Conservation (phyloP, 495 filamentous ascomycete genomes). For the Aspergillus panamensis region DNA sequence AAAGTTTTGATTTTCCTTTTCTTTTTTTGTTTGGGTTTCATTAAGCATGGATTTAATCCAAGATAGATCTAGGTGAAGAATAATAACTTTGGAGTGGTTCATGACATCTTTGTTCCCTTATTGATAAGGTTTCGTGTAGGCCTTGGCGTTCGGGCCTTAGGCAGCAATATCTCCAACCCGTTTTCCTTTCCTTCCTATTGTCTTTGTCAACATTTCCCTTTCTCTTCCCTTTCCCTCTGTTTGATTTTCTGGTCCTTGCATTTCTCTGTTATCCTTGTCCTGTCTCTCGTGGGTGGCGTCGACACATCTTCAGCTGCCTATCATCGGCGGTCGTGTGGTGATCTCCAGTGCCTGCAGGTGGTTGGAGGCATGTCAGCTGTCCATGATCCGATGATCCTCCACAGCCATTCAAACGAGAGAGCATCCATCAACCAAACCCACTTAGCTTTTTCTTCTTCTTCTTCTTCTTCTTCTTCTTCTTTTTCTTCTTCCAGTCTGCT, state of each 20-base stretch:
- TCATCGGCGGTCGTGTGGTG: slow-evolving; percentile 12
- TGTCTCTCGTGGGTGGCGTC: slow-evolving; percentile 6
- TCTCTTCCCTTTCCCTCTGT: slow-evolving; percentile 1
- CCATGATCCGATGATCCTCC: slow-evolving; percentile 12
- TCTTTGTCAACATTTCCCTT: too few relatives aligned
- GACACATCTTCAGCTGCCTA: background rate
- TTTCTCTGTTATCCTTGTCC: background rate
- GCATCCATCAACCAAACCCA: slow-evolving; percentile 2
- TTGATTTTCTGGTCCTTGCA: background rate
- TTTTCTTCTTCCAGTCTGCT: slow-evolving; percentile 1
- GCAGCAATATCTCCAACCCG: too few relatives aligned
- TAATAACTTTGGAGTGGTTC: slow-evolving; percentile 6
- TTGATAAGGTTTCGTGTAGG: background rate
- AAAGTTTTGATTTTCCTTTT: slow-evolving; percentile 12
- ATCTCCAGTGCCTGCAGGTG: slow-evolving; percentile 9
- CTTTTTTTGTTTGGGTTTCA: background rate
- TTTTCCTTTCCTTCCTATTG: too few relatives aligned
- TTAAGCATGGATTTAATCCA: background rate
- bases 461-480: slow-evolving; percentile 6
- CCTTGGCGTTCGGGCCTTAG: background rate
- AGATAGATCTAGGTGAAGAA: slow-evolving; percentile 9
- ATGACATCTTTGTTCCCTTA: background rate
- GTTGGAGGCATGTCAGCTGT: slow-evolving; percentile 16
- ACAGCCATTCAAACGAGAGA: slow-evolving; percentile 7
- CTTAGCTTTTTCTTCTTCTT: slow-evolving; percentile 5